Evolutionary conservation across 164 flowering plant genomes (phyloP).

Genomic region (Magnolia officinalis): DNA sequence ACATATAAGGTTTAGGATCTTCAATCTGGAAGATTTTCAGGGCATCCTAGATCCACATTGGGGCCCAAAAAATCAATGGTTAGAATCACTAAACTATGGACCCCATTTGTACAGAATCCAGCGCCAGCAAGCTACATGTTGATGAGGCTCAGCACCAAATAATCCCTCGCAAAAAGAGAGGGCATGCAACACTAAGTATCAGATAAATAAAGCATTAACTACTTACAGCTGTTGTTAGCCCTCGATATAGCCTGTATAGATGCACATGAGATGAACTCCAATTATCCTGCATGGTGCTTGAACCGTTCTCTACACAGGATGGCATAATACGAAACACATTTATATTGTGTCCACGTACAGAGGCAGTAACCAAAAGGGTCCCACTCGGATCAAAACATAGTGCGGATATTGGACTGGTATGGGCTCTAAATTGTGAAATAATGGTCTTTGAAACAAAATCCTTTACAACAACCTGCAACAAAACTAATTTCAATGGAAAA

Average conservation of each 20-base stretch:
- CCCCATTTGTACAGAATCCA: not conserved
- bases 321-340: conserved; percentile 91
- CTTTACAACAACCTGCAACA: conserved; percentile 73
- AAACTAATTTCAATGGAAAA: not conserved
- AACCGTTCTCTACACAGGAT: conserved; percentile 44
- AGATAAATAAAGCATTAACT: not conserved
- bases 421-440: conserved; percentile 86
- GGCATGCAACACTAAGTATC: not conserved
- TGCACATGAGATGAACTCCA: conserved; percentile 90
- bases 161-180: not conserved
- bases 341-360: conserved; percentile 84
- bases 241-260: conserved; percentile 94
- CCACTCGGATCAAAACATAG: conserved; percentile 94
- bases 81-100: too few relatives aligned
- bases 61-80: too few relatives aligned
- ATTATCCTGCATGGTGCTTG: conserved; percentile 47
- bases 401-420: conserved; percentile 91
- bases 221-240: conserved; percentile 89
- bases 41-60: too few relatives aligned
- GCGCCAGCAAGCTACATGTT: not conserved
- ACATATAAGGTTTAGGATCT: too few relatives aligned
- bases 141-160: not conserved
- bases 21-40: too few relatives aligned
- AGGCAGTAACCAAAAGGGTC: conserved; percentile 89
- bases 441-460: conserved; percentile 73